These are phyloP conservation scores for Eucalyptus regnans DNA, from an alignment of 345 rosid genomes.

Conservation along the genomic window DNA sequence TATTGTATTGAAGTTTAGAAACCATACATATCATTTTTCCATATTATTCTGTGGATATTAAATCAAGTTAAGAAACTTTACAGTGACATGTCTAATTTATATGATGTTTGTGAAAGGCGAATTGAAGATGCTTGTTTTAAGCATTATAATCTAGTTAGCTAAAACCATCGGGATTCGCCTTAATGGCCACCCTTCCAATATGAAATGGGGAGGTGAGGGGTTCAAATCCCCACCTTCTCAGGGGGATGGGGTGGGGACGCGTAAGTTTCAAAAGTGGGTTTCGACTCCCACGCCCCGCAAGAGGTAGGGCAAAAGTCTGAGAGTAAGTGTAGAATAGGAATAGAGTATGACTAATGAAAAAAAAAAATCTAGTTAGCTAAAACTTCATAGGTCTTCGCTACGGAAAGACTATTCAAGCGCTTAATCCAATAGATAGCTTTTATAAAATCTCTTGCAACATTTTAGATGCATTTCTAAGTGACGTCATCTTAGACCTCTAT, in stretches of 20 bases:
- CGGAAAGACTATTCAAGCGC: neutral
- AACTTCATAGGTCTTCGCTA: no score
- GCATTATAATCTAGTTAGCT: neutral
- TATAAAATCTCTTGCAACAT: neutral
- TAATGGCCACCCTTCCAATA: no score
- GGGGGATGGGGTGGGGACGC: no score
- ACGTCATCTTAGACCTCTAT: neutral
- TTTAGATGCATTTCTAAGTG: neutral
- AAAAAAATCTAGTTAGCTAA: no score
- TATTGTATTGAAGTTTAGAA: fast-evolving
- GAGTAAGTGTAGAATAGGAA: no score
- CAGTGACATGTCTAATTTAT: neutral
- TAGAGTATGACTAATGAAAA: no score
- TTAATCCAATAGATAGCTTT: neutral
- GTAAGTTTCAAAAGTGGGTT: no score
- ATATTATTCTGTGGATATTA: no score
- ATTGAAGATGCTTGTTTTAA: neutral
- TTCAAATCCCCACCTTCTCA: no score
- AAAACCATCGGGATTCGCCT: neutral
- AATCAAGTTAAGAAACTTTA: neutral
- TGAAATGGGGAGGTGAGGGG: no score
- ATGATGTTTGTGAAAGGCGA: neutral
- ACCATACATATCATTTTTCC: fast-evolving
- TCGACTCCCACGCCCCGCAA: no score
- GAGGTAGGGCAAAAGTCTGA: no score